A percentile compares a stretch with the other conserved stretches of the same genome.
phyloP scores from a whole-genome alignment of 1,139 yeast genomes.

The Pichia sp. region DNA sequence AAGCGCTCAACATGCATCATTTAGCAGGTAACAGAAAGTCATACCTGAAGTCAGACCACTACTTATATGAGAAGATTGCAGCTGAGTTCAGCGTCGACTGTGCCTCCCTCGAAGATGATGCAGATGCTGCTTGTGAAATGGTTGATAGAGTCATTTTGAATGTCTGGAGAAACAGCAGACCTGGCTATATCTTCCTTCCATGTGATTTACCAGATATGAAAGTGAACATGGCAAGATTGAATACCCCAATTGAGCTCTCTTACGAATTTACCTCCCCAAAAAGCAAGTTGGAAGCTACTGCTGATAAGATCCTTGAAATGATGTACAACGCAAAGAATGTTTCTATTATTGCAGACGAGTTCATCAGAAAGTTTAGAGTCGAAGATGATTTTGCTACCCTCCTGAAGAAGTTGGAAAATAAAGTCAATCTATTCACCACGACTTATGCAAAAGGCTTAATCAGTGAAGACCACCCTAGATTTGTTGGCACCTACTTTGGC shows the following conservation, averaged over 20 bases:
- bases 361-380: conserved; percentile 47
- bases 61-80: conserved; percentile 54
- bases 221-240: conserved; percentile 35
- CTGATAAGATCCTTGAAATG: conserved; percentile 39
- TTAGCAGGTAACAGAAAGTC: conserved; percentile 50
- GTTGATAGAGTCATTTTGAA: conserved; percentile 59
- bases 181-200: conserved; percentile 78
- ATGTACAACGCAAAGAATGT: conserved; percentile 52
- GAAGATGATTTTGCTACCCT: conserved; percentile 36
- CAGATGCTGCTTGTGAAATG: conserved; percentile 39
- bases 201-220: conserved; percentile 52
- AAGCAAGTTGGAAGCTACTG: conserved; percentile 28
- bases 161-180: conserved; percentile 53
- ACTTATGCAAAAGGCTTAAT: conserved; percentile 47
- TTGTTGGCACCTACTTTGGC: conserved; percentile 61
- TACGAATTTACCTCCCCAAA: conserved; percentile 26
- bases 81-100: conserved; percentile 48
- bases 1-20: conserved; percentile 46
- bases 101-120: conserved; percentile 45
- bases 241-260: conserved; percentile 19
- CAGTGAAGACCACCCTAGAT: conserved; percentile 52
- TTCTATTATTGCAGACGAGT: conserved; percentile 57
- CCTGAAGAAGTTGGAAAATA: conserved; percentile 32
- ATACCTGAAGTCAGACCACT: conserved; percentile 50
- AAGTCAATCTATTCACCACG: conserved; percentile 40